Conservation (phyloP, 108 stramenopile genomes). For the Nitzschia sp. region DNA sequence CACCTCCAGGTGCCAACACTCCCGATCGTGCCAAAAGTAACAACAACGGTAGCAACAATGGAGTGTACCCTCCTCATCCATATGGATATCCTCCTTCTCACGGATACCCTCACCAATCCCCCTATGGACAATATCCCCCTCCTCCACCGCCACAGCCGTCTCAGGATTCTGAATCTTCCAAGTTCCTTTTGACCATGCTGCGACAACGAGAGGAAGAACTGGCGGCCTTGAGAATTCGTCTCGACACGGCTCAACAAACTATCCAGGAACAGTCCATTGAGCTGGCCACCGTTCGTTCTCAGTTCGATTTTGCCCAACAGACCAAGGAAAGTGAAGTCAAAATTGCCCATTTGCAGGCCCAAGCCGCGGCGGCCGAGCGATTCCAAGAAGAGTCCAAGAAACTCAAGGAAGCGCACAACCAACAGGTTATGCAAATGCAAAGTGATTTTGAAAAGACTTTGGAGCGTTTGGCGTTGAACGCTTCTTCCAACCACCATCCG, state of each 20-base stretch:
- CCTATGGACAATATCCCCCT: neutral
- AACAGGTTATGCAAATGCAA: slow-evolving; percentile 8
- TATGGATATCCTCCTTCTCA: slow-evolving; percentile 19
- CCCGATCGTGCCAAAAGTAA: neutral
- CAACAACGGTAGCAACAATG: neutral
- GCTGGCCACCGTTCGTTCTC: slow-evolving; percentile 14
- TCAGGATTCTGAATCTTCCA: slow-evolving; percentile 1
- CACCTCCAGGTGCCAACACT: too few relatives aligned
- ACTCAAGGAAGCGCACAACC: slow-evolving; percentile 3
- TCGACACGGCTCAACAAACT: slow-evolving; percentile 9
- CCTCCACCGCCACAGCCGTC: neutral
- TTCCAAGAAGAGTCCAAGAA: slow-evolving; percentile 13
- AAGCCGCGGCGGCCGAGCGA: slow-evolving; percentile 13
- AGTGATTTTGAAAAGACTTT: neutral
- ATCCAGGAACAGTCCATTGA: slow-evolving; percentile 21
- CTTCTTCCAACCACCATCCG: neutral
- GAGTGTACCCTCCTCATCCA: neutral
- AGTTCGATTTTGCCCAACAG: slow-evolving; percentile 10
- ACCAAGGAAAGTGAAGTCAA: slow-evolving; percentile 13
- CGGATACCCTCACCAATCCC: neutral
- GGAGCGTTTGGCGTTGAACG: neutral
- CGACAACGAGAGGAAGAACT: slow-evolving; percentile 34
- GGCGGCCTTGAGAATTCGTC: slow-evolving; percentile 10
- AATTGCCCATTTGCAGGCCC: slow-evolving; percentile 20
- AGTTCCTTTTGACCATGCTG: slow-evolving; percentile 13